Conservation (phyloP, 1,139 yeast species). For the Sugiyamaella paludigena region DNA sequence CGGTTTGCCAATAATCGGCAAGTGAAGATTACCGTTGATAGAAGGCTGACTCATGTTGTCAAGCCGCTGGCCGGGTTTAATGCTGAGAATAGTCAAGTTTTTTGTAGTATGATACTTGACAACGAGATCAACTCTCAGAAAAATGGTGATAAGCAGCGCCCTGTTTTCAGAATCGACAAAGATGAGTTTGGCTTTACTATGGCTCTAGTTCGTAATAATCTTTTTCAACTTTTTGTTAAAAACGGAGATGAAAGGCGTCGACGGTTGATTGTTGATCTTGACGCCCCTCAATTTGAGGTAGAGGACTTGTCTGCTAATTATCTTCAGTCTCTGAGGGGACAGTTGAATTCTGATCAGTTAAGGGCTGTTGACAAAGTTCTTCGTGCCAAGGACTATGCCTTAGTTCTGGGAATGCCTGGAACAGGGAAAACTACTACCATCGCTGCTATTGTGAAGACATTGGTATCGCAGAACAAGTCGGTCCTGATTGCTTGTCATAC, state of each 20-base stretch:
- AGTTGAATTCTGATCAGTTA: slow-evolving; percentile 66
- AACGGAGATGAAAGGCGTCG: slow-evolving; percentile 55
- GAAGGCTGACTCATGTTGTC: slow-evolving; percentile 51
- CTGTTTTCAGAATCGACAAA: slow-evolving; percentile 66
- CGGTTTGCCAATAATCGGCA: slow-evolving; percentile 41
- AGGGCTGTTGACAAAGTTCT: slow-evolving; percentile 65
- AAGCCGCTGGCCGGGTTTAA: slow-evolving; percentile 46
- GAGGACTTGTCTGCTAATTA: slow-evolving; percentile 7
- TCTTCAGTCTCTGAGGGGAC: slow-evolving; percentile 3
- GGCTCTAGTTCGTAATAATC: slow-evolving; percentile 71
- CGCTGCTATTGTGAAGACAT: slow-evolving; percentile 62
- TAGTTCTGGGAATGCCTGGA: slow-evolving; percentile 97
- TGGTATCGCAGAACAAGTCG: slow-evolving; percentile 60
- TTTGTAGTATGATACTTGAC: slow-evolving; percentile 46
- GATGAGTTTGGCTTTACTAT: slow-evolving; percentile 77
- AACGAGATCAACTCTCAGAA: slow-evolving; percentile 15
- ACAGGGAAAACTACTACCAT: slow-evolving; percentile 96
- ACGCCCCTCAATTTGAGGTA: slow-evolving; percentile 46
- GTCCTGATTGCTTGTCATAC: slow-evolving; percentile 85
- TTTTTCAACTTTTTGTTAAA: slow-evolving; percentile 63
- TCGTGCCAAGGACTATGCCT: slow-evolving; percentile 67
- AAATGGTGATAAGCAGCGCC: slow-evolving; percentile 2
- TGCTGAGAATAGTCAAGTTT: slow-evolving; percentile 46
- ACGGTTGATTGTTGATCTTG: slow-evolving; percentile 58
- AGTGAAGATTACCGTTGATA: slow-evolving; percentile 47